Base-by-base conservation (phyloP, 2,329 filamentous ascomycete genomes). In the Fusarium nodosum region DNA sequence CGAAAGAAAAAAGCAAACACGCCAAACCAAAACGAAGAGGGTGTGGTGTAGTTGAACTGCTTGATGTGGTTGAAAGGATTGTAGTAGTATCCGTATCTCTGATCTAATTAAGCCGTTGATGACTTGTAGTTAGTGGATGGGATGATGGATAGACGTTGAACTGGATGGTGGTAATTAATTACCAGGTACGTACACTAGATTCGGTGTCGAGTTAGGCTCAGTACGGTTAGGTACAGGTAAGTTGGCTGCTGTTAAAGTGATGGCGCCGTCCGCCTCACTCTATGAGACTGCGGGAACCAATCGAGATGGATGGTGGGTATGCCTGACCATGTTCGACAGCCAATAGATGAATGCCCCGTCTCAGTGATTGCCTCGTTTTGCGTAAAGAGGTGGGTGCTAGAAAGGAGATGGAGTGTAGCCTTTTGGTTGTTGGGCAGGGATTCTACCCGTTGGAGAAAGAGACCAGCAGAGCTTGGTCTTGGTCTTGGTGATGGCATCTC, bases 301-400 rank as follows among this genome's bases (percentile, higher is more conserved):
- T 75, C 70, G 66, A 64, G 64, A 64, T 56, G 51, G 22, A 33
- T 11, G 51, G 72, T 65, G 72, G 73, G 60, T 48, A 59, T 66
- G 60, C 68, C 62, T 66, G 70, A 56, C 64, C 65, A 42, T 60
- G 20, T 33, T 71, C 46, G 66, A 72, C 42, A 66, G 64, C 73
- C 73, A 75, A 74, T 75, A 69, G 64, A 63, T 71, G 63, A 38
- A 51, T 74, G 66, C 65, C 66, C 69, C 61, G 72, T 71, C 62
- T 65, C 68, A 30, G 45, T 70, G 73, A 62, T 74, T 75, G 73
- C 73, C 73, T 75, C 72, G 66, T 75, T 72, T 75, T 74, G 63
- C 54, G 54, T 61, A 65, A 53, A 60, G 56, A 62, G 68, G 68
- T 71, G 68, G 64, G 68, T 69, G 68, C 56, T 45, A 54, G 57